phyloP scores from a whole-genome alignment of 2,329 filamentous ascomycete species.

The Thelonectria olida region DNA sequence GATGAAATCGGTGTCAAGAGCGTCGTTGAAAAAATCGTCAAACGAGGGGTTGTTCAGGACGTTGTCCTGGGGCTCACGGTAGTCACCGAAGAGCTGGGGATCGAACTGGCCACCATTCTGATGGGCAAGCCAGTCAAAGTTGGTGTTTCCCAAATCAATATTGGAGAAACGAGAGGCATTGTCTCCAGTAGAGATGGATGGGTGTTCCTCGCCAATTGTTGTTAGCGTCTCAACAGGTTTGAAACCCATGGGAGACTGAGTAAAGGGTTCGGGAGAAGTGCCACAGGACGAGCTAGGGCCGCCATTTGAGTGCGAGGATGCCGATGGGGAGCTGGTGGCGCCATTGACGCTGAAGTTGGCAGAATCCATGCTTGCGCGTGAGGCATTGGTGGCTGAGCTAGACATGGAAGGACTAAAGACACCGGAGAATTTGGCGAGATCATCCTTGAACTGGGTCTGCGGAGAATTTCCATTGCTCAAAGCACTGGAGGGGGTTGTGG shows the following conservation, averaged over 20 bases:
- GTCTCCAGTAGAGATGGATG: conserved; percentile 50
- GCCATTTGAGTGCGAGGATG: conserved; percentile 68
- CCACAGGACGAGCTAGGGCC: conserved; percentile 74
- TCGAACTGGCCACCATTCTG: conserved; percentile 90
- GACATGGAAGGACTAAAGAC: conserved; percentile 67
- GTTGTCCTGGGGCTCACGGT: conserved; percentile 88
- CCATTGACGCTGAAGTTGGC: conserved; percentile 55
- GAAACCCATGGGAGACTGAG: conserved; percentile 73
- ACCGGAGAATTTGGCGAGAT: conserved; percentile 64
- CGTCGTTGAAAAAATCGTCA: conserved; percentile 79
- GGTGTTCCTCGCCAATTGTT: conserved; percentile 73
- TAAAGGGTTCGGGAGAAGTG: conserved; percentile 80
- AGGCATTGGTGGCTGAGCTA: conserved; percentile 56
- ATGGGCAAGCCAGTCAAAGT: conserved; percentile 78
- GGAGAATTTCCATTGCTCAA: conserved; percentile 39
- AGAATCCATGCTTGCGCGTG: conserved; percentile 62
- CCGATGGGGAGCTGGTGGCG: conserved; percentile 71
- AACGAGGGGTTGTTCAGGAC: conserved; percentile 76
- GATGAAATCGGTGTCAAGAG: conserved; percentile 82
- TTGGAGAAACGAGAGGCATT: conserved; percentile 44
- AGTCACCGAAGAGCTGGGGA: conserved; percentile 89
- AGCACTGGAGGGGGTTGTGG: conserved; percentile 42
- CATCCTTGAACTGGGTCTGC: conserved; percentile 52
- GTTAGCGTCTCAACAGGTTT: conserved; percentile 71
- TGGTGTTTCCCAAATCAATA: conserved; percentile 57